Conservation (phyloP, 2,329 filamentous ascomycete genomes). For the Podosphaera aphanis region DNA sequence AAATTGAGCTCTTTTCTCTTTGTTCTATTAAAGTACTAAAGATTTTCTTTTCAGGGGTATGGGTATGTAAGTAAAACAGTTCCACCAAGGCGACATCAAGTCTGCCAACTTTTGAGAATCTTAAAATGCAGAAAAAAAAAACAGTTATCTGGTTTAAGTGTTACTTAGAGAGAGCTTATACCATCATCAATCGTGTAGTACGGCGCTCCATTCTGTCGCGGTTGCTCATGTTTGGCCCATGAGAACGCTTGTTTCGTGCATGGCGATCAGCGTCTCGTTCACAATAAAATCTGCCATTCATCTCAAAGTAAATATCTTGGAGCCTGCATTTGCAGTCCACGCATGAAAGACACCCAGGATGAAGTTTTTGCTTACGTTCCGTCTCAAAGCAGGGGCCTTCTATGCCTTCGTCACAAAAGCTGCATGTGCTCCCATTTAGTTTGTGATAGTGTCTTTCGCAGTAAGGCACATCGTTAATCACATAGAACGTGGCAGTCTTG, state of each 20-base stretch:
- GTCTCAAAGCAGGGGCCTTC: constrained; percentile 88
- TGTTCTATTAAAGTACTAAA: too few relatives aligned
- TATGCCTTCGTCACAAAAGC: constrained; percentile 59
- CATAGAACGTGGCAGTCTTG: constrained; percentile 74
- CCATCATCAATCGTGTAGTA: constrained; percentile 27
- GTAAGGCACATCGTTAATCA: constrained; percentile 66
- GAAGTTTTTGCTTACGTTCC: constrained; percentile 53
- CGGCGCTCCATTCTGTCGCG: constrained; percentile 21
- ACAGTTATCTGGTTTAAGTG: too few relatives aligned
- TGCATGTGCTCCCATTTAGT: constrained; percentile 69
- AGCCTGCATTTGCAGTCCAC: constrained; percentile 52
- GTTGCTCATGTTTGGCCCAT: constrained; percentile 5
- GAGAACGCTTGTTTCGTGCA: constrained; percentile 10
- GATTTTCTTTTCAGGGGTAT: too few relatives aligned
- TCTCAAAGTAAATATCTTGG: constrained; percentile 74
- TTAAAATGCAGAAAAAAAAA: too few relatives aligned
- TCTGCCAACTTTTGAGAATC: too few relatives aligned
- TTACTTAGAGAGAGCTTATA: too few relatives aligned
- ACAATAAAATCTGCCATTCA: constrained; percentile 58
- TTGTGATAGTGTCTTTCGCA: constrained; percentile 85
- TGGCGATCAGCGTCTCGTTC: constrained; percentile 49
- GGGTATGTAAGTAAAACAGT: too few relatives aligned
- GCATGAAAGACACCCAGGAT: constrained; percentile 70
- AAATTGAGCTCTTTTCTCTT: too few relatives aligned
- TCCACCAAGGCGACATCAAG: too few relatives aligned